Percentiles rank a stretch among this genome's conserved stretches.
phyloP scores from a whole-genome alignment of 2,329 filamentous ascomycete genomes.

The Phialophora verrucosa region DNA sequence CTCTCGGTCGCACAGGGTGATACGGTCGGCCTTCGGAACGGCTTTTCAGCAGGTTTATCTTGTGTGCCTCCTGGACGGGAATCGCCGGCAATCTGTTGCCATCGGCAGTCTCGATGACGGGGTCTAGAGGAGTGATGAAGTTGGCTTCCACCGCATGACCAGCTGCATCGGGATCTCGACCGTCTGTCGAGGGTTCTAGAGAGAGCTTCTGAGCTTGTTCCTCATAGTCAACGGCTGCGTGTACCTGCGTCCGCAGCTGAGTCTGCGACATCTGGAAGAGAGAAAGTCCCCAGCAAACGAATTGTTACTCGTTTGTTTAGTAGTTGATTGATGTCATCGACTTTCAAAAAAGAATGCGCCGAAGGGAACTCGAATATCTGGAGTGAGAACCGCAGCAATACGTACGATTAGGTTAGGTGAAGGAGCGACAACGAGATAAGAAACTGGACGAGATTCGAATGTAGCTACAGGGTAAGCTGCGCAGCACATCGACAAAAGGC shows the following conservation, averaged over 20 bases:
- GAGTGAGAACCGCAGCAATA: background rate
- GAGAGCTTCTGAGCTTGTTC: constrained; percentile 41
- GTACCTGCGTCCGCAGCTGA: constrained; percentile 26
- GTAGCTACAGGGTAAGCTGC: background rate
- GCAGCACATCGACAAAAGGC: constrained; percentile 8
- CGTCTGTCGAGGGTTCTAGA: constrained; percentile 31
- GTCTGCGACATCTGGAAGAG: constrained; percentile 32
- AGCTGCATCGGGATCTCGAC: constrained; percentile 17
- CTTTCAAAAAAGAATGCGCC: background rate
- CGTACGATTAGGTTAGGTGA: background rate
- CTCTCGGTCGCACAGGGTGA: constrained; percentile 20
- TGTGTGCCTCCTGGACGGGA: constrained; percentile 71
- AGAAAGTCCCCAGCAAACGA: background rate
- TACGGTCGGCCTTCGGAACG: constrained; percentile 32
- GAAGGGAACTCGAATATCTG: background rate
- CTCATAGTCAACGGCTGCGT: constrained; percentile 36
- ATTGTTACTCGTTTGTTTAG: constrained; percentile 7
- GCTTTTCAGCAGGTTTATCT: constrained; percentile 61
- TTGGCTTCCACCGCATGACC: constrained; percentile 41
- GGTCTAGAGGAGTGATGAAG: constrained; percentile 70
- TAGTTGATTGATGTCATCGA: constrained; percentile 22
- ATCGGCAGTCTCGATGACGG: constrained; percentile 71
- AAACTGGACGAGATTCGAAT: background rate
- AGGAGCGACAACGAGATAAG: background rate
- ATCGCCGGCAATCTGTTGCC: constrained; percentile 71